Evolutionary conservation across 2,329 filamentous ascomycete species (phyloP).

Genomic region (Grosmannia huntii): DNA sequence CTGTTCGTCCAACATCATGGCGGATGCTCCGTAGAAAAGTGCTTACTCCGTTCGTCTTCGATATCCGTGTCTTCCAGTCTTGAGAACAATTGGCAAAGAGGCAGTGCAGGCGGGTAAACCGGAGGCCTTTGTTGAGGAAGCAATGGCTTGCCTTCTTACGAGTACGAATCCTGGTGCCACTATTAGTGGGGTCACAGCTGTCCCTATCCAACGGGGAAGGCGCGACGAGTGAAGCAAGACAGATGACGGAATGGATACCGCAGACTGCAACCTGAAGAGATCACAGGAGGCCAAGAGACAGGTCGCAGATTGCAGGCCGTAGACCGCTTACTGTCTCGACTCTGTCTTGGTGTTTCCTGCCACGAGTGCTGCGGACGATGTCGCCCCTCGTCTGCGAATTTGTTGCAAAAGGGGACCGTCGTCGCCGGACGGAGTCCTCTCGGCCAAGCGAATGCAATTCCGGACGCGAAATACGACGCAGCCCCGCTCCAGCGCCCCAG

Average conservation of each 20-base stretch:
- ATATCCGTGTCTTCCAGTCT: background rate
- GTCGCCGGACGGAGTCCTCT: background rate
- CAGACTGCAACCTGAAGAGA: background rate
- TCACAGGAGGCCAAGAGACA: no score
- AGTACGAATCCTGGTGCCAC: background rate
- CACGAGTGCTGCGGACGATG: no score
- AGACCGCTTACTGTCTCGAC: background rate
- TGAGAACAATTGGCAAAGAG: background rate
- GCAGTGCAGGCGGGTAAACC: background rate
- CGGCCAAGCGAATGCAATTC: background rate
- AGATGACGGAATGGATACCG: background rate
- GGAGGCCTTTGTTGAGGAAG: background rate
- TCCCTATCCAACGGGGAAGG: background rate
- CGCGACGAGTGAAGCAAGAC: background rate
- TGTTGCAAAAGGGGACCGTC: background rate
- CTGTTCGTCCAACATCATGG: background rate
- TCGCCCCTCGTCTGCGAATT: no score
- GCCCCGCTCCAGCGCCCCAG: background rate
- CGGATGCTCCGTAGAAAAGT: no score
- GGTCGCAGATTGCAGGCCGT: background rate
- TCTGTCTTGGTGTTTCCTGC: background rate
- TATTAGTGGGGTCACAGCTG: background rate
- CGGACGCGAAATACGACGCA: background rate
- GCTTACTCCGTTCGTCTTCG: no score
- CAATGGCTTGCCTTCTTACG: background rate